These are phyloP conservation scores for Micractinium conductrix DNA, from an alignment of 139 green algal species.

Conservation along the genomic window DNA sequence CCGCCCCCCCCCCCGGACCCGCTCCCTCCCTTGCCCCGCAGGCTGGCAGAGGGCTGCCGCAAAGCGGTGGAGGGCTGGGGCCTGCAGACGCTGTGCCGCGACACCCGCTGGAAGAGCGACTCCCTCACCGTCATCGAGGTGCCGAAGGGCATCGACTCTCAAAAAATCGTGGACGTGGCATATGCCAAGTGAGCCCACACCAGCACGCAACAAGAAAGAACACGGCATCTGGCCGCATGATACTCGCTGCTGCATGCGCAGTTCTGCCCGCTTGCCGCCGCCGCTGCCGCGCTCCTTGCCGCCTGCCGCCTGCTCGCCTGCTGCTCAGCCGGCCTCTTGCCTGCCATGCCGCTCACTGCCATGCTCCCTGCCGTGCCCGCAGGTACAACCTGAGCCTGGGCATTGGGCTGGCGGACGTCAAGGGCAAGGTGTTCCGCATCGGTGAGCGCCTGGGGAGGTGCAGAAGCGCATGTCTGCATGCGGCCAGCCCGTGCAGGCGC, in stretches of 20 bases:
- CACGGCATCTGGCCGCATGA: too few species aligned
- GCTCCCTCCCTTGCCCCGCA: background rate
- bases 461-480: too few species aligned
- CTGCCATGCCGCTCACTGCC: too few species aligned
- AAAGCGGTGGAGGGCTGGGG: conserved; percentile 91
- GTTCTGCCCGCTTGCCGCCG: too few species aligned
- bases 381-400: conserved; percentile 98
- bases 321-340: background rate
- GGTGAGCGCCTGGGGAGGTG: too few species aligned
- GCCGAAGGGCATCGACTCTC: conserved; percentile 86
- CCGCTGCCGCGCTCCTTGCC: too few species aligned
- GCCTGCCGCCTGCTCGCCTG: background rate
- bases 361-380: too few species aligned
- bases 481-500: too few species aligned
- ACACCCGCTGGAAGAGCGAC: conserved; percentile 88
- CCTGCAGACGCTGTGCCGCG: conserved; percentile 91
- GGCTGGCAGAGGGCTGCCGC: conserved; percentile 77
- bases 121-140: conserved; percentile 93
- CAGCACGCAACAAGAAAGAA: too few species aligned
- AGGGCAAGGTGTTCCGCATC: conserved; percentile 97
- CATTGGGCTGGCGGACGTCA: conserved; percentile 87
- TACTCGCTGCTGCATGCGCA: too few species aligned
- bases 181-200: conserved; percentile 71
- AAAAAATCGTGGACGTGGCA: conserved; percentile 87
- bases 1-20: background rate